Percentiles rank a stretch among this genome's conserved stretches.
These are phyloP conservation scores for Pseudozyma flocculosa DNA, from an alignment of 1,284 basidiomycete genomes.

Conservation along the genomic window DNA sequence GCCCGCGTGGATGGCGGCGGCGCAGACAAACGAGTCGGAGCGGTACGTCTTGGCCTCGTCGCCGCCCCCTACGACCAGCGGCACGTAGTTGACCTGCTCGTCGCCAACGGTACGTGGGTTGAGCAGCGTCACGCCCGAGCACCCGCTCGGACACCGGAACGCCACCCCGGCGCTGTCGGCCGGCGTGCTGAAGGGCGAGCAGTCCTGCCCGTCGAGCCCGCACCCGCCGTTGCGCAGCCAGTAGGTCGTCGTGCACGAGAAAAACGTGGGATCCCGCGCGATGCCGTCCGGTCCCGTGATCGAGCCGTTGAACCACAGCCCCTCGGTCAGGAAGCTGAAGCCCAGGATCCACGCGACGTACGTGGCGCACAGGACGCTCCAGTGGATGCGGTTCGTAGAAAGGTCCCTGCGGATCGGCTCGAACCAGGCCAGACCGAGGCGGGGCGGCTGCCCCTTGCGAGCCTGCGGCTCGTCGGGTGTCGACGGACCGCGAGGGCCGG, in stretches of 20 bases:
- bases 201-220: constrained; percentile 71
- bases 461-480: too few relatives aligned
- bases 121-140: constrained; percentile 68
- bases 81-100: constrained; percentile 68
- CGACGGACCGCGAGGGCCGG: too few relatives aligned
- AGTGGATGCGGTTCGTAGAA: constrained; percentile 40
- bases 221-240: constrained; percentile 62
- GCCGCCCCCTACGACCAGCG: constrained; percentile 80
- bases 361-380: constrained; percentile 29
- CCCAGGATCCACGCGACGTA: constrained; percentile 49
- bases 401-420: constrained; percentile 18
- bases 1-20: constrained; percentile 75
- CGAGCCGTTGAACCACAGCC: constrained; percentile 40
- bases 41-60: constrained; percentile 63
- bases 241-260: constrained; percentile 49
- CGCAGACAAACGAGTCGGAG: constrained; percentile 81
- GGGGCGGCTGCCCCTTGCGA: background rate
- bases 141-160: constrained; percentile 79
- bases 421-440: constrained; percentile 17
- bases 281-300: constrained; percentile 15
- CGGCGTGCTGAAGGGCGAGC: constrained; percentile 68
- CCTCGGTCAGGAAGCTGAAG: constrained; percentile 37
- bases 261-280: constrained; percentile 16
- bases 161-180: constrained; percentile 62
- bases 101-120: constrained; percentile 75